Evolutionary conservation across 2,329 filamentous ascomycete genomes (phyloP), one percentile per base, ranked within the genome.

Genomic region (Sporothrix mexicana): DNA sequence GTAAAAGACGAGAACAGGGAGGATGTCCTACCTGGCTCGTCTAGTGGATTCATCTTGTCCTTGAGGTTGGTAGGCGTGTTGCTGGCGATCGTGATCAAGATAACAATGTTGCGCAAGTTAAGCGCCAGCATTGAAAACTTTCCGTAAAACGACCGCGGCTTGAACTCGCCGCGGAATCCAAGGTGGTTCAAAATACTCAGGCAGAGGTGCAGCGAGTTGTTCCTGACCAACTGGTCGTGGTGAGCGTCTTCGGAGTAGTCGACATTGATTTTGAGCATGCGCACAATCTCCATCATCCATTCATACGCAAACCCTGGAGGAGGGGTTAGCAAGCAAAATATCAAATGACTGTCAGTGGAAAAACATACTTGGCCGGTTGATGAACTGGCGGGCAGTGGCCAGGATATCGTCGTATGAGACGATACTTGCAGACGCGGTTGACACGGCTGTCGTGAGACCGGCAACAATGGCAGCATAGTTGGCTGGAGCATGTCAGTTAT

Each of bases 181-280:
- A 98, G 83, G 70, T 93, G 90, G 73, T 93, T 91, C 78, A 97
- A 90, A 41, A 96, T 88, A 77, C 93, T 93, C 13, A 98, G 84
- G 72, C 90, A 93, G 72, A 93, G 87, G 74, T 94, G 92, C 62
- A 98, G 87, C 49, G 90, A 86, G 2, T 86, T 84, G 77, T 96
- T 95, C 74, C 91, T 86, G 75, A 96, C 88, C 47, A 97, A 84
- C 73, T 90, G 86, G 79, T 95, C 91, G 76, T 92, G 88, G 61
- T 89, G 87, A 1, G 88, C 84, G 74, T 97, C 93, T 67, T 93
- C 88, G 0, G 93, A 92, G 78, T 95, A 97, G 81, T 98, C 95
- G 66, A 95, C 88, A 68, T 91, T 89, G 43, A 93, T 86, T 75
- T 91, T 91, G 69, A 95, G 83, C 73, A 92, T 88, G 55, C 88